Evolutionary conservation across 257 asterid genomes (phyloP), one percentile per base, ranked within the genome.

Genomic region (Henckelia pumila): DNA sequence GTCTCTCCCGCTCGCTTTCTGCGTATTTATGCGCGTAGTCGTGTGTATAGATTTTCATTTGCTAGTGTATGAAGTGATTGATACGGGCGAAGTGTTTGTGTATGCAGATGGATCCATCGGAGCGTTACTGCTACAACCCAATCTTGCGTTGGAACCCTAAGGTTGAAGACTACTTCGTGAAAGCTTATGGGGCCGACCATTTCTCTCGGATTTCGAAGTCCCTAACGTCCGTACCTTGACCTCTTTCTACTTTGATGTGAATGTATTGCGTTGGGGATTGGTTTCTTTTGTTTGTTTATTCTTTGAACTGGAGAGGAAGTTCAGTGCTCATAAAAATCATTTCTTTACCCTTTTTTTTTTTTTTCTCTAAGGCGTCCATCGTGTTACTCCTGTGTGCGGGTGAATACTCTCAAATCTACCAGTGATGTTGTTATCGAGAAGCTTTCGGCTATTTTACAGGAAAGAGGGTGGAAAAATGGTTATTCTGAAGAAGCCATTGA

Each of bases 301-400:
- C 8, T 35, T 30, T 2, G 40, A 8, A 23, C 16, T 28, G 33
- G 14, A 5, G 66, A 16, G 73, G 61, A 58, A 55, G 9, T 62
- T 62, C 57, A 9, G 57, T 60, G 73, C 30, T 37, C 19, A 56
- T 61, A 56, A 61, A 26, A 59, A 58, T 71, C 67, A 17, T 49
- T 62, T 62, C 47, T 20, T 57, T 40, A 2, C n/a, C n/a, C n/a
- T n/a, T n/a, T n/a, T n/a, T n/a, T n/a, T 17, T 69, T 49, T 10
- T 74, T 61, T 68, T 74, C 44, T 67, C 74, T n/a, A n/a, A 93
- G 99, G 95, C 88, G 73, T 28, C 97, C 99, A 1, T 90, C 99
- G 0, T 82, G 95, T 77, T 93, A 93, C 87, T 88, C 99, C 33
- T 93, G 99, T 78, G 68, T 90, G 59, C 96, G 97, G 71, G 99